Evolutionary conservation across 2,329 filamentous ascomycete species (phyloP), one percentile per base, ranked within the genome.

Genomic region (Blumeria graminis): DNA sequence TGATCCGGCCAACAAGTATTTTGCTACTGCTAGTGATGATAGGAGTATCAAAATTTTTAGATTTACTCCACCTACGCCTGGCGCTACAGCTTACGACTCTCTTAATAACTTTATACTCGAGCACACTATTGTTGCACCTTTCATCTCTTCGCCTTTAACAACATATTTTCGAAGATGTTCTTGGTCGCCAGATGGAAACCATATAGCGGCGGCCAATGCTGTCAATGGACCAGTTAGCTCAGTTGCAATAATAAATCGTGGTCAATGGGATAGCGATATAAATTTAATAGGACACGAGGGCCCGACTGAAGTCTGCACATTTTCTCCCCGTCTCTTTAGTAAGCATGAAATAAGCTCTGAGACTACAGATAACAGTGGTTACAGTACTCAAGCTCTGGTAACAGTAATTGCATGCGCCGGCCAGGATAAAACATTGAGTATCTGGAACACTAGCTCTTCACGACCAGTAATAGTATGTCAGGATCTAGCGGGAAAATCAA

Each of bases 1-100:
- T 66, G 92, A 98, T 66, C 92, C 92, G 0, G 92, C 92, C 45
- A 96, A 96, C 72, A 98, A 96, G 68, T 98, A 94, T 73, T 98
- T 98, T 69, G 92, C 93, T 14, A 98, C 93, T 0, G 89, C 93
- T 1, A 94, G 88, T 70, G 92, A 98, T 68, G 92, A 98, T 69
- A 81, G 92, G 58, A 90, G 88, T 1, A 94, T 98, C 69, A 94
- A 94, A 68, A 86, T 98, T 63, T 96, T 94, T 69, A 81, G 89
- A 58, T 98, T 95, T 68, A 94, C 86, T 1, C 84, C 90, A 1
- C 89, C 92, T 0, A 78, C 83, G 0, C 86, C 92, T 9, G 95
- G 94, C 67, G 86, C 92, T 38, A 94, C 86, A 0, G 81, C 90
- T 56, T 87, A 96, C 66, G 92, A 98, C 67, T 92, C 94, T 71